These are phyloP conservation scores for Fusarium abutilonis DNA, from an alignment of 2,329 filamentous ascomycete genomes.

Conservation along the genomic window DNA sequence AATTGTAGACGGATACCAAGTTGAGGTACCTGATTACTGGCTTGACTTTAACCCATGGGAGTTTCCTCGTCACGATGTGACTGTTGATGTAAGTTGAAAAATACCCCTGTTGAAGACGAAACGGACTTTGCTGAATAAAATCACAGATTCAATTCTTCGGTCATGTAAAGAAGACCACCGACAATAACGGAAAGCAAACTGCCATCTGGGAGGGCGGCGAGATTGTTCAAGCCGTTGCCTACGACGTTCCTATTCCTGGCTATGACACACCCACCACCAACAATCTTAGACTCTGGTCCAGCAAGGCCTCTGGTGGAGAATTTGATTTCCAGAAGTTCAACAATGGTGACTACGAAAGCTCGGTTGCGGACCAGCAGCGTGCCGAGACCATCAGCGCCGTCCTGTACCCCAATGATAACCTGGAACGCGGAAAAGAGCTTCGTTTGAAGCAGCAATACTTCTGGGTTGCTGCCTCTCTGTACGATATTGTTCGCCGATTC, in stretches of 20 bases:
- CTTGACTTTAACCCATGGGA: constrained; percentile 99
- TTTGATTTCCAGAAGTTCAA: constrained; percentile 99
- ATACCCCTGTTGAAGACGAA: not conserved
- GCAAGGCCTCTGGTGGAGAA: constrained; percentile 95
- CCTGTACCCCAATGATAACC: constrained; percentile 96
- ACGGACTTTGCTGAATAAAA: constrained; percentile 10
- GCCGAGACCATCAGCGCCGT: constrained; percentile 99
- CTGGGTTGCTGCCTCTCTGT: constrained; percentile 96
- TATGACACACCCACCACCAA: constrained; percentile 92
- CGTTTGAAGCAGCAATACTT: constrained; percentile 99
- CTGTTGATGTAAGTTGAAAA: constrained; percentile 73
- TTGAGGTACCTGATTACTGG: constrained; percentile 99
- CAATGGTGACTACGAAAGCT: constrained; percentile 95
- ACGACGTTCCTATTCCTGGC: constrained; percentile 91
- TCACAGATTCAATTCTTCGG: constrained; percentile 90
- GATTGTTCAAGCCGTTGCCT: constrained; percentile 89
- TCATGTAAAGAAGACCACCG: constrained; percentile 76
- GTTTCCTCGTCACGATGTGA: constrained; percentile 94
- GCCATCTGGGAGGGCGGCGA: constrained; percentile 92
- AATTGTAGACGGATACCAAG: constrained; percentile 96
- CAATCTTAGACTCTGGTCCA: constrained; percentile 96
- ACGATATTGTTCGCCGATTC: constrained; percentile 96
- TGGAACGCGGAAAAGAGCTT: constrained; percentile 95
- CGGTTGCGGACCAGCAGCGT: constrained; percentile 96
- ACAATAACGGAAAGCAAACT: constrained; percentile 78